Conservation (phyloP, 345 rosid species). For the Citrus australasica region DNA sequence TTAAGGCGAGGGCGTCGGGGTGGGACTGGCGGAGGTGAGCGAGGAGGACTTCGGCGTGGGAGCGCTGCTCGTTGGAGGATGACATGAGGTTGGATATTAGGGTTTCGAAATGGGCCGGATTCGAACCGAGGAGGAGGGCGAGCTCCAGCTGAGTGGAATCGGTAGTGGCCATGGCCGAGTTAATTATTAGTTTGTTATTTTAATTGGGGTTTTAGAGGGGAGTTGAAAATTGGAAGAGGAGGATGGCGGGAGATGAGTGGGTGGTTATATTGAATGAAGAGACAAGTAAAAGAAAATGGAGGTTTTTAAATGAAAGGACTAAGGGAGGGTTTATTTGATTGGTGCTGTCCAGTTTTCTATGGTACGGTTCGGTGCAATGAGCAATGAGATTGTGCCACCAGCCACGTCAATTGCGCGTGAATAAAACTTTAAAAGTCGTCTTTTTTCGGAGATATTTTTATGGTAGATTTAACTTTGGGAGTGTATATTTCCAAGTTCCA, state of each 20-base stretch:
- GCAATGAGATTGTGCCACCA: background rate
- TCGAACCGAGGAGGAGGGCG: slow-evolving; percentile 38
- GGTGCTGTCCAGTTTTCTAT: background rate
- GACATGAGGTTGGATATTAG: slow-evolving; percentile 67
- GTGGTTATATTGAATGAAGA: background rate
- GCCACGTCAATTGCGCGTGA: background rate
- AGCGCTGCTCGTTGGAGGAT: slow-evolving; percentile 65
- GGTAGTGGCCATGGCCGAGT: slow-evolving; percentile 23
- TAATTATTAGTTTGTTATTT: no score
- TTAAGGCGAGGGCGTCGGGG: slow-evolving; percentile 53
- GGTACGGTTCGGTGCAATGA: background rate
- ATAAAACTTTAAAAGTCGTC: no score
- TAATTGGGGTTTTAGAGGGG: background rate
- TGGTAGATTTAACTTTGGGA: no score
- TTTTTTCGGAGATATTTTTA: no score
- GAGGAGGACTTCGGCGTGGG: slow-evolving; percentile 59
- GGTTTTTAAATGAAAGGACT: background rate
- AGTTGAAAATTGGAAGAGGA: background rate
- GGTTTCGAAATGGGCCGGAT: slow-evolving; percentile 56
- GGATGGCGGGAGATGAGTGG: background rate
- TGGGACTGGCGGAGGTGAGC: slow-evolving; percentile 54
- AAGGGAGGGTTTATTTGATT: background rate
- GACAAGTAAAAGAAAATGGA: background rate
- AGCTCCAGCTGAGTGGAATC: slow-evolving; percentile 36
- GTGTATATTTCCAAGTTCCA: no score